Conservation (phyloP, 306 rosid species). For the Vicia faba region DNA sequence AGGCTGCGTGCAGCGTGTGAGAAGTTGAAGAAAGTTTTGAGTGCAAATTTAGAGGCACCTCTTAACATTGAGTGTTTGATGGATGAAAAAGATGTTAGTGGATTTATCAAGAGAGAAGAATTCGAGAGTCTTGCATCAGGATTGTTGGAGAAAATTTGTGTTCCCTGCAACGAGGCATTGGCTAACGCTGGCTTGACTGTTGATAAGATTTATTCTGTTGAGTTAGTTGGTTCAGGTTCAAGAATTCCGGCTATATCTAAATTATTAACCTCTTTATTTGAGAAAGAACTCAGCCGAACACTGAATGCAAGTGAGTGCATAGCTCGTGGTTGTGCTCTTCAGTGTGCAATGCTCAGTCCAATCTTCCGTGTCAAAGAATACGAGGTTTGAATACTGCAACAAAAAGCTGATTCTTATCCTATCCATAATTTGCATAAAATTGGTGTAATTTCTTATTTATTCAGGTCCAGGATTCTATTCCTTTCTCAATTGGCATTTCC, state of each 20-base stretch:
- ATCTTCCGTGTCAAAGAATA: conserved; percentile 73
- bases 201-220: conserved; percentile 70
- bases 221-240: conserved; percentile 96
- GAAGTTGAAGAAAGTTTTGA: conserved; percentile 89
- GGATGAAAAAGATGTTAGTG: conserved; percentile 97
- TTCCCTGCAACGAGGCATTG: conserved; percentile 80
- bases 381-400: conserved; percentile 63
- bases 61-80: conserved; percentile 87
- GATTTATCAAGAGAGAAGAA: conserved; percentile 86
- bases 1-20: conserved; percentile 81
- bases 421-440: conserved; percentile 22
- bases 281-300: conserved; percentile 70
- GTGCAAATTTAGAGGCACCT: conserved; percentile 87
- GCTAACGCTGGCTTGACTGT: conserved; percentile 67
- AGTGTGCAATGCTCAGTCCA: conserved; percentile 95
- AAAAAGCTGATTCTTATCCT: conserved; percentile 31
- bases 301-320: conserved; percentile 98
- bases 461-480: conserved; percentile 78
- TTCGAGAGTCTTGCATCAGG: conserved; percentile 76
- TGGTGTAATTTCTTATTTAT: conserved; percentile 28
- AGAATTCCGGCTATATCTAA: conserved; percentile 78
- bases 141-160: conserved; percentile 63
- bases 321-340: conserved; percentile 96
- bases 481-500: conserved; percentile 77
- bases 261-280: conserved; percentile 66